Conservation (phyloP, 805 yeast genomes). For the Candida quercuum region DNA sequence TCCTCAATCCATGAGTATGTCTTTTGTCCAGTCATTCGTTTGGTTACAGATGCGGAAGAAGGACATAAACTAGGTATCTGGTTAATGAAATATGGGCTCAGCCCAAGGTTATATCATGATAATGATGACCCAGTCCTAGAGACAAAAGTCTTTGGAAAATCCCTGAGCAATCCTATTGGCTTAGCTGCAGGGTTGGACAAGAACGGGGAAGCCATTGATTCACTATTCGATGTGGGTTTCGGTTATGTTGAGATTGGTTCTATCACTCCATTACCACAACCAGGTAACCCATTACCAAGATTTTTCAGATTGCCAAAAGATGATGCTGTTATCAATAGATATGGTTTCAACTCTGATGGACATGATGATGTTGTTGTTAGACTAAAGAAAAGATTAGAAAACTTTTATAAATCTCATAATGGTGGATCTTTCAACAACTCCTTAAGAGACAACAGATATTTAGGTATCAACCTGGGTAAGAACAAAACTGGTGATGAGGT, state of each 20-base stretch:
- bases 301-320: constrained; percentile 83
- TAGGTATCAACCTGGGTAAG: constrained; percentile 87
- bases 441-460: constrained; percentile 55
- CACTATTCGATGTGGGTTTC: constrained; percentile 73
- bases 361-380: constrained; percentile 68
- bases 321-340: constrained; percentile 88
- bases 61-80: constrained; percentile 78
- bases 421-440: constrained; percentile 33
- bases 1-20: constrained; percentile 80
- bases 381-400: constrained; percentile 58
- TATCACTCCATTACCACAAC: constrained; percentile 87
- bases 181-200: constrained; percentile 96
- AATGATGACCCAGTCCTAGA: constrained; percentile 45
- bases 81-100: constrained; percentile 60
- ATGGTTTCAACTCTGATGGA: constrained; percentile 92
- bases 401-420: constrained; percentile 23
- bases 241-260: constrained; percentile 92
- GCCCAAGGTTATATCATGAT: constrained; percentile 57
- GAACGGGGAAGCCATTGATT: constrained; percentile 86
- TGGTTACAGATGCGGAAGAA: constrained; percentile 71
- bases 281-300: constrained; percentile 92
- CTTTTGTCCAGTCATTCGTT: constrained; percentile 70
- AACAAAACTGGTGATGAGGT: constrained; percentile 90
- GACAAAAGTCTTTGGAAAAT: constrained; percentile 61
- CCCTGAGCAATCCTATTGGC: constrained; percentile 74